Percentiles rank a stretch among this genome's conserved stretches.
Conservation (phyloP, 2,329 filamentous ascomycete genomes). For the Sporothrix pseudoabietina region DNA sequence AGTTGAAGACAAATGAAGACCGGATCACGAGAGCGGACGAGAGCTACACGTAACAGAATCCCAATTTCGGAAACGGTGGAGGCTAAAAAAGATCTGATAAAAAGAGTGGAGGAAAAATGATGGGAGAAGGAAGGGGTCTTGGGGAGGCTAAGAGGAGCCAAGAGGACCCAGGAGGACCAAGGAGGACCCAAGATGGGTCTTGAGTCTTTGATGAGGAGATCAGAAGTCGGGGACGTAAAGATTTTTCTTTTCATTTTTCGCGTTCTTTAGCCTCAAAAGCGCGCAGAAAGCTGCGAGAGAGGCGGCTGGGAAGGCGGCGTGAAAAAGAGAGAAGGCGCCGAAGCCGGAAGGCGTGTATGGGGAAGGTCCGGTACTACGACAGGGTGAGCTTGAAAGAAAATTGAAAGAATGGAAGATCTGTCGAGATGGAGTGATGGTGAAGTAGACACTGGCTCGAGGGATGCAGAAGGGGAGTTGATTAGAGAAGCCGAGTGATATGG, state of each 20-base stretch:
- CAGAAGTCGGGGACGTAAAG: not conserved
- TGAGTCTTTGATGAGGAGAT: not conserved
- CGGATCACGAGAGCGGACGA: not conserved
- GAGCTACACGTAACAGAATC: not conserved
- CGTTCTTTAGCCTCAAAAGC: not conserved
- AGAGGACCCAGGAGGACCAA: not conserved
- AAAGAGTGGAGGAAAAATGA: not conserved
- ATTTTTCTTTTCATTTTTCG: not conserved
- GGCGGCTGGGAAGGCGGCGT: not conserved
- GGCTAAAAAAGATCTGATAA: constrained; percentile 23
- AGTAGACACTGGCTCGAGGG: not conserved
- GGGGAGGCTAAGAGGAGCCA: not conserved
- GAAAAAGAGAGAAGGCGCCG: constrained; percentile 14
- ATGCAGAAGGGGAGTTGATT: not conserved
- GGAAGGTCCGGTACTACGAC: constrained; percentile 26
- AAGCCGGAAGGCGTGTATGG: constrained; percentile 25
- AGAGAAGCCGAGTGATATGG: not conserved
- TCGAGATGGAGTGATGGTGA: not conserved
- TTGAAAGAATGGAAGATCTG: not conserved
- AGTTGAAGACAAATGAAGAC: not conserved
- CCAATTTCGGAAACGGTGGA: constrained; percentile 18
- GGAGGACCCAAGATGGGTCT: not conserved
- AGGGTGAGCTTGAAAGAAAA: constrained; percentile 16
- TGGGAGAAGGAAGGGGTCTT: not conserved
- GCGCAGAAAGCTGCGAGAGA: not conserved